A percentile compares a stretch with the other conserved stretches of the same genome.
phyloP scores from a whole-genome alignment of 2,329 filamentous ascomycete species.

The Arthrobotrys sphaeroides region DNA sequence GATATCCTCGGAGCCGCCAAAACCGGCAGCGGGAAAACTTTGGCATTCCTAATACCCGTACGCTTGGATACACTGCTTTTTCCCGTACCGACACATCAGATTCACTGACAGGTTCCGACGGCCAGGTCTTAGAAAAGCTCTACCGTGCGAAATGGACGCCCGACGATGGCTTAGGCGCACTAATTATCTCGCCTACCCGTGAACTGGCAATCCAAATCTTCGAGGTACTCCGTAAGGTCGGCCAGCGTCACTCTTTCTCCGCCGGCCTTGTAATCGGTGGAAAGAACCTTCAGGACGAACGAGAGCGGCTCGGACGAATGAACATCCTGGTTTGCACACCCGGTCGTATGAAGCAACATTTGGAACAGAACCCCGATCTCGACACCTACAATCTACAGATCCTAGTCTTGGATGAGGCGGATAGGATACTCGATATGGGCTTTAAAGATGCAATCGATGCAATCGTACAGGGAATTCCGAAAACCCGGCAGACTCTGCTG shows the following conservation, averaged over 20 bases:
- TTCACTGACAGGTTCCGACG: not conserved
- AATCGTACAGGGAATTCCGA: constrained; percentile 88
- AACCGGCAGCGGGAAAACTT: constrained; percentile 92
- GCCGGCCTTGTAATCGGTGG: constrained; percentile 94
- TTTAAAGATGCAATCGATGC: constrained; percentile 92
- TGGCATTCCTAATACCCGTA: constrained; percentile 86
- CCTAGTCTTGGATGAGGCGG: constrained; percentile 92
- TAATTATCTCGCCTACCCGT: constrained; percentile 92
- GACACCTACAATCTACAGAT: constrained; percentile 91
- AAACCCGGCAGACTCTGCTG: constrained; percentile 85
- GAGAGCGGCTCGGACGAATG: constrained; percentile 85
- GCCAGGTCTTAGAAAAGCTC: constrained; percentile 80
- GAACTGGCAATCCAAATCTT: constrained; percentile 98
- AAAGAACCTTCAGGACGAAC: constrained; percentile 86
- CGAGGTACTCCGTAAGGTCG: constrained; percentile 88
- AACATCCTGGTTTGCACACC: constrained; percentile 97
- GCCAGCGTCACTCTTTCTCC: constrained; percentile 86
- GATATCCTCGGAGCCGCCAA: constrained; percentile 96
- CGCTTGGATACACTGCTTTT: not conserved
- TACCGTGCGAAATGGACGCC: constrained; percentile 90
- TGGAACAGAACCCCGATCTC: constrained; percentile 91
- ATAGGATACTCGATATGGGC: constrained; percentile 97
- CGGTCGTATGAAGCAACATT: constrained; percentile 91
- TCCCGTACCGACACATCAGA: not conserved
- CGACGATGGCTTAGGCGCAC: constrained; percentile 86